Evolutionary conservation across 768 basidiomycete species (phyloP), one percentile per base, ranked within the genome.

Genomic region (Collybia sordida): DNA sequence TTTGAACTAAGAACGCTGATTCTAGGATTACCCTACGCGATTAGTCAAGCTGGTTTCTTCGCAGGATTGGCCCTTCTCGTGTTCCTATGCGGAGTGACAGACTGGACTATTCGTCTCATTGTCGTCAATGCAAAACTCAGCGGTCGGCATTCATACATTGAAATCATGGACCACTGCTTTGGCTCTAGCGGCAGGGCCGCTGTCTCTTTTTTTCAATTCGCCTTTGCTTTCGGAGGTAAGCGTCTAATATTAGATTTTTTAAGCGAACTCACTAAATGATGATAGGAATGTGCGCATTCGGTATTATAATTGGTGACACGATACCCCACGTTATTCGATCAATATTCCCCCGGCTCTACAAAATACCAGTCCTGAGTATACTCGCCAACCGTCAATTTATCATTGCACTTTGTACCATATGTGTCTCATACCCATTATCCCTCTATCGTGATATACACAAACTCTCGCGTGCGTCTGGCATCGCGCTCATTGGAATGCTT

Each of bases 401-500:
- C 64, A 96, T 98, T 58, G 75, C 81, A 44, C 75, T 97, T 45
- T 90, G 90, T 72, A 97, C 94, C 5, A 65, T 88, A 49, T 82
- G 84, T 63, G 86, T 98, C 48, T 97, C 95, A 6, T 98, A 93
- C 63, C 97, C 97, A 0, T 79, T 99, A 34, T 96, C 93, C 6
- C 79, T 99, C 18, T 93, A 98, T 67, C 90, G 96, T 45, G 94
- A 98, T 70, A 98, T 99, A 56, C 92, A 97, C 72, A 98, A 98
- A 66, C 84, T 99, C 19, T 85, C 93, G 9, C 85, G 93, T 49
- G 95, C 94, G 2, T 95, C 93, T 15, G 86, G 89, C 1, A 80
- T 99, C 47, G 97, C 96, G 45, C 80, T 93, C 55, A 65, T 93
- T 36, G 87, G 97, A 69, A 99, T 99, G 96, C 62, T 89, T 51